Percentiles rank a stretch among this genome's conserved stretches.
Evolutionary conservation across 1,284 basidiomycete species (phyloP).

Genomic region (Melampsora americana): DNA sequence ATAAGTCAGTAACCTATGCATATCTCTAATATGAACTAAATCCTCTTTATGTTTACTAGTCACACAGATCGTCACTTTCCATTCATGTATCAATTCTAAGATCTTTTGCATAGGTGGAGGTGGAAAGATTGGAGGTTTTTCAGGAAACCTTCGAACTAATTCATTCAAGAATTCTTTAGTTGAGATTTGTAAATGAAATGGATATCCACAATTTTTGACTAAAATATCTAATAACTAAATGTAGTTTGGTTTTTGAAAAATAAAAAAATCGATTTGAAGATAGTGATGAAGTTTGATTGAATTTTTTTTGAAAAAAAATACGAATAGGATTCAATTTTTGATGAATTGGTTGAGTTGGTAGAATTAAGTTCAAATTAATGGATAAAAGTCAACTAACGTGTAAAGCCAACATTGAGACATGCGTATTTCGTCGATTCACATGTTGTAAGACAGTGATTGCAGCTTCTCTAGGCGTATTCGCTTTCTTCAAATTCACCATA

Average conservation of each 20-base stretch:
- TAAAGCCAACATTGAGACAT: constrained; percentile 74
- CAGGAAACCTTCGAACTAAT: constrained; percentile 94
- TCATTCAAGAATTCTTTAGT: constrained; percentile 99
- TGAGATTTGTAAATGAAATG: constrained; percentile 93
- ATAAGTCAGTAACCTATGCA: constrained; percentile 90
- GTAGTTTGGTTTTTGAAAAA: background rate
- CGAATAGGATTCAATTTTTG: constrained; percentile 29
- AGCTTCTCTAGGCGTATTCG: constrained; percentile 87
- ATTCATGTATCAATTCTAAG: constrained; percentile 85
- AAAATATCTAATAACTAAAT: constrained; percentile 76
- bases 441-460: constrained; percentile 76
- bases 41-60: constrained; percentile 94
- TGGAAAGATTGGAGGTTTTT: constrained; percentile 90
- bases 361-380: background rate
- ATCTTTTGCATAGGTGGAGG: constrained; percentile 92
- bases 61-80: constrained; percentile 90
- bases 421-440: constrained; percentile 83
- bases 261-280: no score
- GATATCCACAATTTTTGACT: constrained; percentile 91
- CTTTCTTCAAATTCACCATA: constrained; percentile 84
- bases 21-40: constrained; percentile 93
- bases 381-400: constrained; percentile 49
- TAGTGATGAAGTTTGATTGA: background rate
- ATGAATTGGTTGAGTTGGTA: background rate
- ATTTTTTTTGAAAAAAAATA: constrained; percentile 47